Percentiles rank a stretch among this genome's conserved stretches.
Conservation (phyloP, 208 protist genomes). For the Leishmania tropica region DNA sequence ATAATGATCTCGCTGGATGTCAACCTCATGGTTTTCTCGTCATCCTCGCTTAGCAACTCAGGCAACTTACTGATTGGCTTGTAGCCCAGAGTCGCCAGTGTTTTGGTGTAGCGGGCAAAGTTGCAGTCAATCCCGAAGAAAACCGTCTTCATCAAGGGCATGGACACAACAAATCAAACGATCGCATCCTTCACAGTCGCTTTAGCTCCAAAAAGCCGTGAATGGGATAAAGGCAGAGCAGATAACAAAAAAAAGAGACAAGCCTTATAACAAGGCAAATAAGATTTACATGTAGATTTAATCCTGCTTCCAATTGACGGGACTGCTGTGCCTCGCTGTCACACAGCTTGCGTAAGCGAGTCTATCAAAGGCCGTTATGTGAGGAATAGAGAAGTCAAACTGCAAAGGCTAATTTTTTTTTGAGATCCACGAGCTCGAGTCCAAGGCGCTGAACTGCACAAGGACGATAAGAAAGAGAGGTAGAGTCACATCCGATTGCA, state of each 20-base stretch:
- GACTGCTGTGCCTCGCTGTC: not conserved
- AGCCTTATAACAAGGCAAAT: not conserved
- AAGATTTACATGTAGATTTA: not conserved
- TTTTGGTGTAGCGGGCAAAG: conserved; percentile 37
- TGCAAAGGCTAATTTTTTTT: not conserved
- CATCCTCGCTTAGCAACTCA: not conserved
- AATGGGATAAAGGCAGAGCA: not conserved
- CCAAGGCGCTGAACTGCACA: no score
- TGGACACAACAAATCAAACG: not conserved
- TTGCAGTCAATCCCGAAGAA: conserved; percentile 46
- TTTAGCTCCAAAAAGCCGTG: not conserved
- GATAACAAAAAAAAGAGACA: not conserved
- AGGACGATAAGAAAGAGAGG: not conserved
- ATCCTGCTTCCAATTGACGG: not conserved
- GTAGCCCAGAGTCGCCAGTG: conserved; percentile 19
- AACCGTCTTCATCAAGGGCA: conserved; percentile 1
- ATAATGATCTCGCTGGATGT: conserved; percentile 23
- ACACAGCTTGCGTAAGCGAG: not conserved
- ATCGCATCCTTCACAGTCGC: not conserved
- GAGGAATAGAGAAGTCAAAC: not conserved
- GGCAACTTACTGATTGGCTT: not conserved
- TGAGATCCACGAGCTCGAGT: not conserved
- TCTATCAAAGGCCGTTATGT: no score
- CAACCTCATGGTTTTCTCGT: conserved; percentile 12
- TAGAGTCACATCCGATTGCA: not conserved